Evolutionary conservation across 106 monocot species (phyloP).

Genomic region (Posidonia australis): DNA sequence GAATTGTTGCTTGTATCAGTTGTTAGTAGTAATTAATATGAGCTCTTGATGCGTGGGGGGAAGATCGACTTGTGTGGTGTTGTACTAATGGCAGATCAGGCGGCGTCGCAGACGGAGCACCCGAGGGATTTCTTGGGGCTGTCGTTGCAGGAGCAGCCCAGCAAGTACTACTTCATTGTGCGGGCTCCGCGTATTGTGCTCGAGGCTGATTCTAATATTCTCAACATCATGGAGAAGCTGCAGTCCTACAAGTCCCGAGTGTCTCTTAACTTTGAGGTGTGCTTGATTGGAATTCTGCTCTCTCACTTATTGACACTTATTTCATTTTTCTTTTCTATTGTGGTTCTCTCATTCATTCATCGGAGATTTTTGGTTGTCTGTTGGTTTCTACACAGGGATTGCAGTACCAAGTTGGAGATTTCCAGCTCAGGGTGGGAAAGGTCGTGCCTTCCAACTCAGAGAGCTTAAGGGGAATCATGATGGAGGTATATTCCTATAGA

Average conservation of each 20-base stretch:
- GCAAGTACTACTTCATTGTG: slow-evolving; percentile 63
- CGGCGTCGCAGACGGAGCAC: slow-evolving; percentile 14
- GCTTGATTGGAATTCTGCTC: neutral
- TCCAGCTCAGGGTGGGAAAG: slow-evolving; percentile 75
- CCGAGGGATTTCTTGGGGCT: slow-evolving; percentile 64
- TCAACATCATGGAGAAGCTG: slow-evolving; percentile 83
- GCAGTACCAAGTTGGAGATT: slow-evolving; percentile 89
- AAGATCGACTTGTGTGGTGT: neutral
- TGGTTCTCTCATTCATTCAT: too few species aligned
- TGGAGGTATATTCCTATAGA: slow-evolving; percentile 55
- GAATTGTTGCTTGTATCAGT: neutral
- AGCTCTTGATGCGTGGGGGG: too few species aligned
- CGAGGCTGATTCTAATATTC: slow-evolving; percentile 57
- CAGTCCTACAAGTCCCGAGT: slow-evolving; percentile 89
- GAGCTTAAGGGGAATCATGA: slow-evolving; percentile 84
- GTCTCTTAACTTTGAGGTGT: slow-evolving; percentile 74
- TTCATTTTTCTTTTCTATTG: neutral
- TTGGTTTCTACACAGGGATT: slow-evolving; percentile 40
- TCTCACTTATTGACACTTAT: neutral
- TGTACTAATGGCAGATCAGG: slow-evolving; percentile 1
- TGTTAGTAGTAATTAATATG: too few species aligned
- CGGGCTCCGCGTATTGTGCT: slow-evolving; percentile 44
- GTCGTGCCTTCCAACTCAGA: slow-evolving; percentile 55
- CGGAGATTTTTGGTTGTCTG: neutral
- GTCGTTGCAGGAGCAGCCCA: slow-evolving; percentile 57